Evolutionary conservation across 2,329 filamentous ascomycete genomes (phyloP), one percentile per base, ranked within the genome.

Genomic region (Aspergillus sergii): DNA sequence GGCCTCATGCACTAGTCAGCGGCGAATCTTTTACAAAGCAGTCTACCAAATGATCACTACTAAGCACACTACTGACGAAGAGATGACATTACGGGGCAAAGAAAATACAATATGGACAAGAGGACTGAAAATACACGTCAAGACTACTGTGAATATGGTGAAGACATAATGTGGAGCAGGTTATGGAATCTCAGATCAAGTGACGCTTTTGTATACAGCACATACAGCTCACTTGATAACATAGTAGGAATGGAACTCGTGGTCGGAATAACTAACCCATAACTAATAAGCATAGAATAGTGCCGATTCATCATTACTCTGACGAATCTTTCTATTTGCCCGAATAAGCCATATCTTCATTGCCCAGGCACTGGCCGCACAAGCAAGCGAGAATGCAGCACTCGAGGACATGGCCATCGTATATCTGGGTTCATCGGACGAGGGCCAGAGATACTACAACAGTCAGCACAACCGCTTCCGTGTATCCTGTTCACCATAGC

Each of bases 391-490:
- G 53, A 67, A 68, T 9, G 66, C 66, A 14, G 65, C 62, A 39
- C 64, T 69, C 19, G 64, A 60, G 30, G 63, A 60, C 66, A 68
- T 69, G 19, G 67, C 67, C 30, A 64, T 66, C 34, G 62, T 64
- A 57, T 69, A 68, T 14, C 67, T 62, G 51, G 67, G 67, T 19
- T 65, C 65, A 26, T 67, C 64, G n/a, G 64, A 65, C 28, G 66
- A 71, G 32, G 66, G 77, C 66, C 71, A 78, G 1, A 79, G 66
- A 64, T 79, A 79, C 51, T 76, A 16, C n/a, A 48, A 51, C 50
- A n/a, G 68, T 57, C 16, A 54, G 48, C 21, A 14, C n/a, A 26
- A 34, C 43, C 9, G 6, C 3, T 21, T 1, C 3, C 3, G 11
- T 5, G 2, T 16, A 12, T 32, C 6, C 34, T 7, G 7, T 5